Evolutionary conservation across 1,139 yeast species (phyloP), one percentile per base, ranked within the genome.

Genomic region (Pichia sp.): DNA sequence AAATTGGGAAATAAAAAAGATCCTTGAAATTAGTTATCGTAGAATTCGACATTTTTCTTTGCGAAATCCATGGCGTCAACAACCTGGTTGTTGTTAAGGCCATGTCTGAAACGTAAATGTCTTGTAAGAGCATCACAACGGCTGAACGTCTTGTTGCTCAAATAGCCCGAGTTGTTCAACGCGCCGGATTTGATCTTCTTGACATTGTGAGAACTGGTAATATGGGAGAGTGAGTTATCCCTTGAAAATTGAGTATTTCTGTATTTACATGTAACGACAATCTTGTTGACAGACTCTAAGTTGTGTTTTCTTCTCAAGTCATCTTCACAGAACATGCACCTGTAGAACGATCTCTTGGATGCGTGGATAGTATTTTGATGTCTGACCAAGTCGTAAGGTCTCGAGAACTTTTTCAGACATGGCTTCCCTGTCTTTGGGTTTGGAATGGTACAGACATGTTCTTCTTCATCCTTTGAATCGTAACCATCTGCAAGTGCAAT

Each of bases 351-450:
- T 71, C 93, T 87, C 71, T 86, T 87, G 54, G 87, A 78, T 1
- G 97, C 93, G 70, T 93, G 99, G 54, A 93, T 93, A 0, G 98
- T 92, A 68, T 93, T 97, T 72, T 92, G 97, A 71, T 93, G 98
- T 64, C 99, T 81, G 34, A 92, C 87, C 66, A 93, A 77, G 73
- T 93, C 99, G 67, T 93, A 93, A 36, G 97, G 95, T 64, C 99
- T 80, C 17, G 97, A 90, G 68, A 93, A 93, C 60, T 87, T 81
- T 64, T 95, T 88, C 61, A 82, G 75, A 69, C 98, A 92, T 52
- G 82, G 78, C 61, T 78, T 76, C 49, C 85, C 82, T 2, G 84
- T 78, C 20, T 74, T 65, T 17, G 89, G 85, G 65, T 84, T 85
- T 20, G 80, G 72, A 68, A 87, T 74, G 55, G 78, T 79, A 67